These are phyloP conservation scores for Lepraria neglecta DNA, from an alignment of 495 filamentous ascomycete genomes.

Conservation along the genomic window DNA sequence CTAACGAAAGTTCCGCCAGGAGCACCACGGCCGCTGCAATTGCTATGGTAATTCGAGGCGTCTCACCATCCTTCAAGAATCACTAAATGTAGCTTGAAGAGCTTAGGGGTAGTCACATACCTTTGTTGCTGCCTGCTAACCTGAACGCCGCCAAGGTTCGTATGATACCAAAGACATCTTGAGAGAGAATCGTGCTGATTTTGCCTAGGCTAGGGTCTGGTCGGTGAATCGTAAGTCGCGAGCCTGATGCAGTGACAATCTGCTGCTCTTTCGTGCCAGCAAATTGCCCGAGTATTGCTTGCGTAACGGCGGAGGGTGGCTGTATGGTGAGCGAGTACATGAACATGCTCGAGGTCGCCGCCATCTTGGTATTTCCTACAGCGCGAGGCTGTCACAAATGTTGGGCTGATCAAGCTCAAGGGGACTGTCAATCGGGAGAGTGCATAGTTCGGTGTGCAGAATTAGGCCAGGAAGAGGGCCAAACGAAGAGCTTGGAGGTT, in stretches of 20 bases:
- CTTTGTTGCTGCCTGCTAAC: slow-evolving; percentile 89
- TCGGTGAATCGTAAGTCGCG: slow-evolving; percentile 77
- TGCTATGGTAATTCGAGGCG: slow-evolving; percentile 39
- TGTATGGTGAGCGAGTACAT: slow-evolving; percentile 95
- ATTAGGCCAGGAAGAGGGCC: no score
- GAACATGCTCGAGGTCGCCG: slow-evolving; percentile 94
- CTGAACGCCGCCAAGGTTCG: slow-evolving; percentile 80
- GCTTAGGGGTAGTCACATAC: slow-evolving; percentile 56
- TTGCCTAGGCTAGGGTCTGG: slow-evolving; percentile 81
- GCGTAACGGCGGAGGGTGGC: slow-evolving; percentile 77
- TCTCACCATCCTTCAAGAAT: slow-evolving; percentile 70
- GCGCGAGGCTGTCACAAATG: slow-evolving; percentile 6
- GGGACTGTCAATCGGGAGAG: not conserved
- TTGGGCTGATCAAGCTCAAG: not conserved
- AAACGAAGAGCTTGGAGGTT: not conserved
- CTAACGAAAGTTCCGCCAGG: slow-evolving; percentile 29
- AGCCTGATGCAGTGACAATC: slow-evolving; percentile 89
- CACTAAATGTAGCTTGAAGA: slow-evolving; percentile 79
- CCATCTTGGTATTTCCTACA: slow-evolving; percentile 59
- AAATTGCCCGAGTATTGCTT: slow-evolving; percentile 90
- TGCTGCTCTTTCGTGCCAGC: slow-evolving; percentile 92
- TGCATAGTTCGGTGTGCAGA: not conserved
- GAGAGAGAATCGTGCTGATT: slow-evolving; percentile 74
- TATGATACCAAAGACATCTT: slow-evolving; percentile 95
- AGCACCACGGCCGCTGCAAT: slow-evolving; percentile 25